A percentile compares a stretch with the other conserved stretches of the same genome.
Conservation (phyloP, 805 yeast genomes). For the Starmerella ratchasimensis region DNA sequence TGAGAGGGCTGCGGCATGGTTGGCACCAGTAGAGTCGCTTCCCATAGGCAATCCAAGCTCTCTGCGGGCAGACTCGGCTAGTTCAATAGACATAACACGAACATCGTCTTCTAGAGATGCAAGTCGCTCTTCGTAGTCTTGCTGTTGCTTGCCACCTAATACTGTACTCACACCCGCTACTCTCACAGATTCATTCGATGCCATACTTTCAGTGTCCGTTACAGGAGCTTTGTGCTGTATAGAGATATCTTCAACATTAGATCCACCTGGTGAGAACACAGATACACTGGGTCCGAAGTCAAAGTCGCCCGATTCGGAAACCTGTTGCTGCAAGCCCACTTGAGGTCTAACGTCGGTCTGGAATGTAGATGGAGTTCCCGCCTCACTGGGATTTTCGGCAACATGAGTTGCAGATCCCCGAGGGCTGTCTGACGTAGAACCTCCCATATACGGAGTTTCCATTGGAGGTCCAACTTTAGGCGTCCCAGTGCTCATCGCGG, state of each 20-base stretch:
- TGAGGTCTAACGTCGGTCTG: not conserved
- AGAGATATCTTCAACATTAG: too few relatives aligned
- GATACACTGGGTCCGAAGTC: constrained; percentile 8
- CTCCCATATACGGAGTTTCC: constrained; percentile 1
- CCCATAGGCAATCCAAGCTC: constrained; percentile 22
- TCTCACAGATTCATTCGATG: too few relatives aligned
- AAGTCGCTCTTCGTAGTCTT: constrained; percentile 17
- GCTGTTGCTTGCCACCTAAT: not conserved
- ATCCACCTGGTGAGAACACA: not conserved
- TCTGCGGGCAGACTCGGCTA: constrained; percentile 28
- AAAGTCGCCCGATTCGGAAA: constrained; percentile 7
- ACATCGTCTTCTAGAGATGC: constrained; percentile 24
- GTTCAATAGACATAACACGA: constrained; percentile 26
- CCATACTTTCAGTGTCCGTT: too few relatives aligned
- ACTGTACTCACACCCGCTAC: not conserved
- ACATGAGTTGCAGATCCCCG: too few relatives aligned
- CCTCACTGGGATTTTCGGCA: not conserved
- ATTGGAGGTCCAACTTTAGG: not conserved
- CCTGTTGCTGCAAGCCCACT: constrained; percentile 3
- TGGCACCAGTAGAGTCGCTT: constrained; percentile 1
- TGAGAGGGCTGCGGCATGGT: constrained; percentile 18
- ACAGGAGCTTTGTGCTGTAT: too few relatives aligned
- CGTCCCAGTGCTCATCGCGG: not conserved
- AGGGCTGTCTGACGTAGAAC: not conserved
- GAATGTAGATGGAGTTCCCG: not conserved